Evolutionary conservation across 192 early-diverging fungal genomes (phyloP), one percentile per base, ranked within the genome.

Genomic region (Lobosporangium transversale): DNA sequence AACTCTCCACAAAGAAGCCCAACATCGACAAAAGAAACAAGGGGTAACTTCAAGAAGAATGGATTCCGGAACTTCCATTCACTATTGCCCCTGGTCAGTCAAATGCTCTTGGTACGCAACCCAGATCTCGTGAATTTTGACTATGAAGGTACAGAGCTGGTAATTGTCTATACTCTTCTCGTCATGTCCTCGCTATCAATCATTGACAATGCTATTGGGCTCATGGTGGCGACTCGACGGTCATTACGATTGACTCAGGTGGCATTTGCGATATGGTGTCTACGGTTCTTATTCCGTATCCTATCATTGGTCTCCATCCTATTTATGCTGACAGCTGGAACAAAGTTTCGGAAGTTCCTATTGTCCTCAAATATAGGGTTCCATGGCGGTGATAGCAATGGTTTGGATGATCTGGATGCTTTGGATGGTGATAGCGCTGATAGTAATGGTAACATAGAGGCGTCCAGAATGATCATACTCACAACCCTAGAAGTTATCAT

Each of bases 231-330:
- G 14, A 75, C 70, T 7, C 37, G 70, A 1, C 47, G 63, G 29
- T 75, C 70, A 3, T 23, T 75, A 27, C 37, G 63, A 4, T 26
- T 75, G 26, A 66, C 63, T 0, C 70, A 75, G 31, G 54, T 75
- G 1, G 70, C 70, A 0, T 59, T 75, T 60, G 70, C 57, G 12
- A 75, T 75, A 20, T 75, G 70, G 70, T 75, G 63, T 40, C 44
- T 75, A 0, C 63, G 70, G 17, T 75, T 75, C 51, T 17, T 66
- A 26, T 75, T 75, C 58, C 48, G 70, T 2, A 32, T 54, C 6
- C 20, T 75, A 12, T 58, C 70, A 0, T 27, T 75, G n/a, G 26
- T 66, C 14, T 58, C 70, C 0, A 57, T 75, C 8, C 7, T 65
- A 24, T 58, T 47, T 20, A 75, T 75, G 63, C 33, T 75, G 32